Evolutionary conservation across 352 stramenopile species (phyloP).

Genomic region (Phytophthora lateralis): DNA sequence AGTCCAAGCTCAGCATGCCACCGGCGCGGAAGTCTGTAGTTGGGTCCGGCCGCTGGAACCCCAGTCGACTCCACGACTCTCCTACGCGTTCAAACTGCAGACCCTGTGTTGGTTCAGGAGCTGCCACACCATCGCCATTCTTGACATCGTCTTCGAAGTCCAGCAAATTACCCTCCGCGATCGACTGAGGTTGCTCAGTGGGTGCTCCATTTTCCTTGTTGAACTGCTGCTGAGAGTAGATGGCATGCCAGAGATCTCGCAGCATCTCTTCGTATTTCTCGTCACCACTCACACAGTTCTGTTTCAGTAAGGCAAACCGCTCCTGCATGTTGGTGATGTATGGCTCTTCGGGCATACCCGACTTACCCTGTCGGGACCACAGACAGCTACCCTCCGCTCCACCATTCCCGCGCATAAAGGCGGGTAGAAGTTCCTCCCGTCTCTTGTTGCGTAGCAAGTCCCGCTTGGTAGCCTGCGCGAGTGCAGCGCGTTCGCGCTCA

Average conservation of each 20-base stretch:
- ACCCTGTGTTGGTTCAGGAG: conserved; percentile 16
- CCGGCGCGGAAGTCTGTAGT: conserved; percentile 87
- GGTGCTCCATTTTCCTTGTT: conserved; percentile 23
- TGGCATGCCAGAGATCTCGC: conserved; percentile 63
- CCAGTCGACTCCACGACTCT: conserved; percentile 79
- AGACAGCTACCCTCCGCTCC: conserved; percentile 38
- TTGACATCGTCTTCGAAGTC: conserved; percentile 27
- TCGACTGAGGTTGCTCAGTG: conserved; percentile 21
- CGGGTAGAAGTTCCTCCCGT: conserved; percentile 50
- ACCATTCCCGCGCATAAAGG: conserved; percentile 52
- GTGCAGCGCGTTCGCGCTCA: conserved; percentile 76
- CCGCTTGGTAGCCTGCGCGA: conserved; percentile 75
- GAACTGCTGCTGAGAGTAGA: conserved; percentile 64
- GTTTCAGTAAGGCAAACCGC: conserved; percentile 68
- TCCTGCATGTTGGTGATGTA: conserved; percentile 71
- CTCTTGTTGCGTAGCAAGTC: conserved; percentile 70
- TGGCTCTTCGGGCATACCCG: conserved; percentile 54
- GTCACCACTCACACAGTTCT: conserved; percentile 69
- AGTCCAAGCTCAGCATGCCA: conserved; percentile 80
- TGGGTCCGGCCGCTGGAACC: conserved; percentile 84
- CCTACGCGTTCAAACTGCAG: conserved; percentile 72
- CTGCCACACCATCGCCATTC: neutral
- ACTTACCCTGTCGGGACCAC: conserved; percentile 64
- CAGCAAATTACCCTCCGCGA: conserved; percentile 36
- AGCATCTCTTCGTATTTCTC: conserved; percentile 67